Evolutionary conservation across 2,329 filamentous ascomycete genomes (phyloP).

Genomic region (Aspergillus tanneri): DNA sequence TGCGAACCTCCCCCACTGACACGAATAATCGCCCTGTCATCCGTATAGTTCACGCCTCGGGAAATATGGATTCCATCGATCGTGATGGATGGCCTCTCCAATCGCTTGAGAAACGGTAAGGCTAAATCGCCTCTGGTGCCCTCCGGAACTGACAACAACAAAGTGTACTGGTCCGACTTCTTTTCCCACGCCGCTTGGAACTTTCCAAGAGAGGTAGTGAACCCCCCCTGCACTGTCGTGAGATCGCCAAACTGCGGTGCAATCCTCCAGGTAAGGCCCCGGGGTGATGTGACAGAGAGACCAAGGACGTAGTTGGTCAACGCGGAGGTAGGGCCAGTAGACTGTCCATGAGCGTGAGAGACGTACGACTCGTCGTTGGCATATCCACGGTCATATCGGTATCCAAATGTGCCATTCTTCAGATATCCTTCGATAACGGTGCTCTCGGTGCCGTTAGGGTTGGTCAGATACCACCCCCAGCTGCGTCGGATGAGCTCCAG

Average conservation of each 20-base stretch:
- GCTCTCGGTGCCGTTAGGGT: slow-evolving; percentile 57
- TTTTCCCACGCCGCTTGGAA: slow-evolving; percentile 29
- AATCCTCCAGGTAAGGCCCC: slow-evolving; percentile 46
- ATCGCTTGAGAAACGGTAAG: slow-evolving; percentile 22
- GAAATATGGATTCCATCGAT: slow-evolving; percentile 24
- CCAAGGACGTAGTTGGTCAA: slow-evolving; percentile 49
- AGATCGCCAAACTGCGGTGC: slow-evolving; percentile 48
- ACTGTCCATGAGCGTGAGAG: slow-evolving; percentile 42
- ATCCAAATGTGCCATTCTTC: slow-evolving; percentile 57
- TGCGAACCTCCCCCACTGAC: slow-evolving; percentile 25
- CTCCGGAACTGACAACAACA: slow-evolving; percentile 24
- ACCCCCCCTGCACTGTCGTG: slow-evolving; percentile 45
- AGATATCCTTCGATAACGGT: slow-evolving; percentile 62
- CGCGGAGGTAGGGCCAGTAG: slow-evolving; percentile 43
- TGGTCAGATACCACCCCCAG: slow-evolving; percentile 62
- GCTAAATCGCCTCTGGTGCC: slow-evolving; percentile 24
- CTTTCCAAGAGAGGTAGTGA: slow-evolving; percentile 46
- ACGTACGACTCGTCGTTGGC: slow-evolving; percentile 8
- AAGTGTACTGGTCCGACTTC: slow-evolving; percentile 15
- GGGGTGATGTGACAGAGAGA: slow-evolving; percentile 40
- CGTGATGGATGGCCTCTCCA: slow-evolving; percentile 25
- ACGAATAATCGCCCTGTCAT: slow-evolving; percentile 22
- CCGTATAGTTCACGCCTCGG: slow-evolving; percentile 18
- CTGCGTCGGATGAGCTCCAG: slow-evolving; percentile 55
- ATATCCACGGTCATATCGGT: slow-evolving; percentile 55